phyloP scores from a whole-genome alignment of 768 basidiomycete genomes.

The Agrocybe chaxingu region DNA sequence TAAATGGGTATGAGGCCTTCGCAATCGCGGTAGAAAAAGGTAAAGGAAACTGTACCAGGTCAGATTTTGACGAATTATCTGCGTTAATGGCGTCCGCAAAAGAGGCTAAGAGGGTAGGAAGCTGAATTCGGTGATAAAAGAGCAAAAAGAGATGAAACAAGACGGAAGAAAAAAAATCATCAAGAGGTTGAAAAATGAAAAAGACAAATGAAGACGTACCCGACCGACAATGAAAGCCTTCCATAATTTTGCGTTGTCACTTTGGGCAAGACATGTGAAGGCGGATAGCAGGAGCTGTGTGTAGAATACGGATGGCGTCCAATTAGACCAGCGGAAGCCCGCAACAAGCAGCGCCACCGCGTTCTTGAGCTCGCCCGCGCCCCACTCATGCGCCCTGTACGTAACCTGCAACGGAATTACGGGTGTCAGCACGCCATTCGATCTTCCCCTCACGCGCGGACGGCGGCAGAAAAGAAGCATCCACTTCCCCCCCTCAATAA shows the following conservation, averaged over 20 bases:
- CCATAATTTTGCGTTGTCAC: slow-evolving; percentile 47
- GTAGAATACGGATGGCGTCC: slow-evolving; percentile 62
- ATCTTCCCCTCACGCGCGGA: slow-evolving; percentile 5
- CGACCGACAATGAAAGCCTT: slow-evolving; percentile 69
- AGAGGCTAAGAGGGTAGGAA: slow-evolving; percentile 55
- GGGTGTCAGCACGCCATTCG: too few species aligned
- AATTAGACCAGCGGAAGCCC: slow-evolving; percentile 58
- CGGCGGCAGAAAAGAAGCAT: slow-evolving; percentile 6
- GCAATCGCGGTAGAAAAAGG: not conserved
- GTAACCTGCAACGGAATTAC: slow-evolving; percentile 39
- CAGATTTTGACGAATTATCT: slow-evolving; percentile 48
- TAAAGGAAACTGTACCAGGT: slow-evolving; percentile 47
- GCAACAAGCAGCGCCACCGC: slow-evolving; percentile 53
- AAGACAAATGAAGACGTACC: slow-evolving; percentile 37
- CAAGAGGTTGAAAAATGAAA: not conserved
- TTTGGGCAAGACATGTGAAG: slow-evolving; percentile 60
- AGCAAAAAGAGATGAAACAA: slow-evolving; percentile 1
- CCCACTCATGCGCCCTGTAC: slow-evolving; percentile 56
- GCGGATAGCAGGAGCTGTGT: slow-evolving; percentile 66
- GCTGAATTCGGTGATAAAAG: slow-evolving; percentile 30
- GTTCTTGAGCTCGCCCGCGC: slow-evolving; percentile 54
- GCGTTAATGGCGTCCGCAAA: slow-evolving; percentile 54
- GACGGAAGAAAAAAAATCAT: not conserved
- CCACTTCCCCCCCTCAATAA: too few species aligned
- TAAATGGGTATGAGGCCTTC: slow-evolving; percentile 23